These are phyloP conservation scores for Penicillium maclennaniae DNA, from an alignment of 495 filamentous ascomycete species.

Conservation along the genomic window DNA sequence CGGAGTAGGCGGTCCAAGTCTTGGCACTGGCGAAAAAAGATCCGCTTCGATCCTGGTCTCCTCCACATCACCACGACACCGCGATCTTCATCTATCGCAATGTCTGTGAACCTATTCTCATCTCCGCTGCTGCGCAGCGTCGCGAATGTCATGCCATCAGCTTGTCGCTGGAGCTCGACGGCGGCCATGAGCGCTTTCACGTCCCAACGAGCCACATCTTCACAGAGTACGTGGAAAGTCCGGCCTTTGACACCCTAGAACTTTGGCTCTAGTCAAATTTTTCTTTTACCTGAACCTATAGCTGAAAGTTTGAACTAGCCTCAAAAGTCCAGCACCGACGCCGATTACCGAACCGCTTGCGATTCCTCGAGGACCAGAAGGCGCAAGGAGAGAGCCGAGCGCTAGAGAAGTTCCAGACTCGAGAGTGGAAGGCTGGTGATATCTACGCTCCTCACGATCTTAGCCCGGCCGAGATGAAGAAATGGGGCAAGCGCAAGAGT, in stretches of 20 bases:
- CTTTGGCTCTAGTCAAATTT: neutral
- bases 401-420: conserved; percentile 36
- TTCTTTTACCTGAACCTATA: neutral
- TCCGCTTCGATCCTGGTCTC: conserved; percentile 2
- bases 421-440: conserved; percentile 71
- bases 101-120: conserved; percentile 34
- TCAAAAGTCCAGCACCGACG: conserved; percentile 22
- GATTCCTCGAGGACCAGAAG: conserved; percentile 40
- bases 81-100: conserved; percentile 1
- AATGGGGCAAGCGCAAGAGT: conserved; percentile 52
- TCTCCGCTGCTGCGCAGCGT: conserved; percentile 31
- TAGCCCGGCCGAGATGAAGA: conserved; percentile 65
- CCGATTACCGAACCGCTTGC: conserved; percentile 30
- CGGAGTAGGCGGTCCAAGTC: conserved; percentile 28
- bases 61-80: neutral
- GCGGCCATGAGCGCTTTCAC: conserved; percentile 29
- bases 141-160: conserved; percentile 19
- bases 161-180: conserved; percentile 43
- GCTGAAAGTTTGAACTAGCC: conserved; percentile 12
- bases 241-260: neutral
- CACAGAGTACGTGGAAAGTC: conserved; percentile 21
- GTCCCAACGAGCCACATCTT: conserved; percentile 19
- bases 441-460: conserved; percentile 90
- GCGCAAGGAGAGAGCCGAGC: conserved; percentile 34
- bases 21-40: conserved; percentile 32